Evolutionary conservation across 176 grass and related monocot species (phyloP), one percentile per base, ranked within the genome.

Genomic region (Poa pratensis): DNA sequence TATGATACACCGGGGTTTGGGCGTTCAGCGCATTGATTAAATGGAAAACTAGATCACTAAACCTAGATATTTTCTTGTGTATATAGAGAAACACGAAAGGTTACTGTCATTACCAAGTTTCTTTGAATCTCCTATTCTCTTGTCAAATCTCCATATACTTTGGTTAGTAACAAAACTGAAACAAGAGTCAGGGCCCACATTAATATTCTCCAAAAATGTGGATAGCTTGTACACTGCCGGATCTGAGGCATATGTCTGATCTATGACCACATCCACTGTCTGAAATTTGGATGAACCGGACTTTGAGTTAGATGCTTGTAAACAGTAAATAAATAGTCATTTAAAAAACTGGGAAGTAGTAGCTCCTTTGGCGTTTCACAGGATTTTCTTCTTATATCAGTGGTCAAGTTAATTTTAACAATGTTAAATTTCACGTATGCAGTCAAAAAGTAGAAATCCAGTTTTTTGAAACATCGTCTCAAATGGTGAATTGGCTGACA

Each of bases 261-360:
- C 91, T 77, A 99, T 90, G 70, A 96, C 97, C 35, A 96, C 91
- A 72, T 99, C 97, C 86, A 99, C 84, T 73, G 86, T 96, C 97
- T 99, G 91, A 73, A 80, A 80, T 84, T 86, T 39, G n/a, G 19
- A 45, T 26, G 70, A 85, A 77, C 27, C 59, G 43, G 73, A 53
- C 46, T 73, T 86, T 53, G 65, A 51, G 49, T 86, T 80, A 86
- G 60, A 49, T 58, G 28, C 6, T 78, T 53, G 9, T 32, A 34
- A 75, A 74, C 7, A 68, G 7, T 67, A 48, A 63, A 69, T 0
- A 23, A 54, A 49, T 46, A 24, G 7, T 37, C 64, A 55, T 43
- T 82, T 27, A 55, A 81, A 60, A 55, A 49, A 43, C 22, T 65
- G 46, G 39, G 37, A 90, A 57, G 2, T 69, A 23, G n/a, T 79